Percentiles rank a stretch among this genome's conserved stretches.
Evolutionary conservation across 192 early-diverging fungal species (phyloP).

Genomic region (Umbelopsis sp.): DNA sequence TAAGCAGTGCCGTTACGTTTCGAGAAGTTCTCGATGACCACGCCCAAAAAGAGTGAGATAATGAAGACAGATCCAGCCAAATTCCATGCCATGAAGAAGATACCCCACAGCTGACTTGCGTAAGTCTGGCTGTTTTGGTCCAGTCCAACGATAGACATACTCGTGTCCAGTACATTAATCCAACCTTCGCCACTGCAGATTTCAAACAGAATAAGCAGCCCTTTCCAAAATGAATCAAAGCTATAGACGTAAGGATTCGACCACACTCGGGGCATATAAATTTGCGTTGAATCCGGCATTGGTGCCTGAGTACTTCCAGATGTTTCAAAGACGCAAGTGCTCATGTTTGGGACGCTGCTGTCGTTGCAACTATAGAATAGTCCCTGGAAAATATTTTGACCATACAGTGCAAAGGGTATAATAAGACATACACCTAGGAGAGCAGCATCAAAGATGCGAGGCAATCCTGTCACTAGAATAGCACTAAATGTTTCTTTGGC

Average conservation of each 20-base stretch:
- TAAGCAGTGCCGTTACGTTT: slow-evolving; percentile 59
- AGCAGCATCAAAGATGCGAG: slow-evolving; percentile 58
- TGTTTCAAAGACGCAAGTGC: slow-evolving; percentile 42
- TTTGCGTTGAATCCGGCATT: background rate
- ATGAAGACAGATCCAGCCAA: slow-evolving; percentile 62
- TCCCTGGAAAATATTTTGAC: slow-evolving; percentile 51
- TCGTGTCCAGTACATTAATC: slow-evolving; percentile 52
- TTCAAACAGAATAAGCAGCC: slow-evolving; percentile 60
- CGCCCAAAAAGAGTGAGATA: slow-evolving; percentile 59
- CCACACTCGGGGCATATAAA: slow-evolving; percentile 60
- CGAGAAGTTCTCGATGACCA: slow-evolving; percentile 63
- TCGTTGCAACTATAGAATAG: slow-evolving; percentile 60
- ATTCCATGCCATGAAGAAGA: slow-evolving; percentile 64
- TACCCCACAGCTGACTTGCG: slow-evolving; percentile 47
- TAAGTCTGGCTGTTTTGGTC: slow-evolving; percentile 42
- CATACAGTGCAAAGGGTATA: slow-evolving; percentile 58
- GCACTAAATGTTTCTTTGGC: slow-evolving; percentile 59
- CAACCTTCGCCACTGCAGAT: slow-evolving; percentile 63
- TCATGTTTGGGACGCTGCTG: slow-evolving; percentile 20
- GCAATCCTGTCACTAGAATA: slow-evolving; percentile 57
- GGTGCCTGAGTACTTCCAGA: slow-evolving; percentile 21
- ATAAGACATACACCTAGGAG: slow-evolving; percentile 51
- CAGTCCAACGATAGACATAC: slow-evolving; percentile 47
- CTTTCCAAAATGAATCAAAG: slow-evolving; percentile 58
- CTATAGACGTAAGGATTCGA: slow-evolving; percentile 59